phyloP scores from a whole-genome alignment of 345 rosid species.

The Conringia planisiliqua region DNA sequence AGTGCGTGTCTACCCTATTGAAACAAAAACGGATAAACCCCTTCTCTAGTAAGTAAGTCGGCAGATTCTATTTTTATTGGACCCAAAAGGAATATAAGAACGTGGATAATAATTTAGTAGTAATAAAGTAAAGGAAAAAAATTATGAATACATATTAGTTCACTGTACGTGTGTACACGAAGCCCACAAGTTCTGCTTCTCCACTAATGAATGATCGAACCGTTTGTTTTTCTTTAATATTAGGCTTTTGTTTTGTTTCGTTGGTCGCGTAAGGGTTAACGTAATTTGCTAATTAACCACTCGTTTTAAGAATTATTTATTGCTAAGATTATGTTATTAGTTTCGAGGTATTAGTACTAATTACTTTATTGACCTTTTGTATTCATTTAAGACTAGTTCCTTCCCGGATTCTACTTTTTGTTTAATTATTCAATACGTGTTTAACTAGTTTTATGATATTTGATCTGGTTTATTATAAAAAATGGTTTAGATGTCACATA shows the following conservation, averaged over 20 bases:
- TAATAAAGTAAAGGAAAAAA: not conserved
- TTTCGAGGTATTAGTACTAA: slow-evolving; percentile 1
- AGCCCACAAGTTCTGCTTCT: slow-evolving; percentile 25
- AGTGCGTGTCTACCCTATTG: slow-evolving; percentile 3
- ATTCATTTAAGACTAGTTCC: not conserved
- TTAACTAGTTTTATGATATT: not conserved
- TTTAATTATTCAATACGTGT: not conserved
- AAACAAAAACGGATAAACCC: slow-evolving; percentile 6
- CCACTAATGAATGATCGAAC: slow-evolving; percentile 11
- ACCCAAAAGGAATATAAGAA: slow-evolving; percentile 1
- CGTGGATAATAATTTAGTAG: not conserved
- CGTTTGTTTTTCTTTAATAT: not conserved
- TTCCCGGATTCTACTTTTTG: not conserved
- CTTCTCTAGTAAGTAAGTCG: slow-evolving; percentile 20
- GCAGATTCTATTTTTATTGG: slow-evolving; percentile 12
- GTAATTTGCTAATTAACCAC: slow-evolving; percentile 30
- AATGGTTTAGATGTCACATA: not conserved
- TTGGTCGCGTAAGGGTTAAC: slow-evolving; percentile 17
- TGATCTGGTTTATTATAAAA: not conserved
- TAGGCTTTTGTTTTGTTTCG: not conserved
- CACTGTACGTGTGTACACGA: slow-evolving; percentile 24
- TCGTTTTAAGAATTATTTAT: slow-evolving; percentile 24
- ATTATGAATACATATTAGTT: not conserved
- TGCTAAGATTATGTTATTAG: slow-evolving; percentile 11
- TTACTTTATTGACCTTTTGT: not conserved